phyloP scores from a whole-genome alignment of 139 green algal species.

The Closterium sp. region DNA sequence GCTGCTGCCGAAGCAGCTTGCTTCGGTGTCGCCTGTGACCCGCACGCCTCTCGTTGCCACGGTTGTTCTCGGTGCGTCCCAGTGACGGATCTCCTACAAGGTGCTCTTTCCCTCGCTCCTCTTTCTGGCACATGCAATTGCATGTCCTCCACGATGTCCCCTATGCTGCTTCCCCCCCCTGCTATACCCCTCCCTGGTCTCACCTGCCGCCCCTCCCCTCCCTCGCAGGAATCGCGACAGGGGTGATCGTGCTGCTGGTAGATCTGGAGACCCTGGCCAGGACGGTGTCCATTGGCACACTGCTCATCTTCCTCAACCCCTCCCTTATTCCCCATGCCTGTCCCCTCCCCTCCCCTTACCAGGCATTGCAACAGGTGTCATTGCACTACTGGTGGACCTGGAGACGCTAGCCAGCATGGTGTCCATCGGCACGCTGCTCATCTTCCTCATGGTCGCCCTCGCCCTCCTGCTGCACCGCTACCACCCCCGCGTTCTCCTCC shows the following conservation, averaged over 20 bases:
- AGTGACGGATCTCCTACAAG: no score
- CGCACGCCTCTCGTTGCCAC: conserved; percentile 68
- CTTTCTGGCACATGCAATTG: no score
- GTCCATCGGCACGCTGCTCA: conserved; percentile 80
- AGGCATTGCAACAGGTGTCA: conserved; percentile 39
- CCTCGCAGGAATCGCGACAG: no score
- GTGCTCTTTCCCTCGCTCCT: no score
- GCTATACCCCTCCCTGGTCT: no score
- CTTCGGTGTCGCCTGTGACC: conserved; percentile 56
- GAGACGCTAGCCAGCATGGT: conserved; percentile 79
- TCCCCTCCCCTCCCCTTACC: not conserved
- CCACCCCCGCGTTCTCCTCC: not conserved
- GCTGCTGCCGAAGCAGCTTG: conserved; percentile 71
- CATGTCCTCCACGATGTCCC: no score
- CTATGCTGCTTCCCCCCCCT: no score
- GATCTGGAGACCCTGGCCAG: no score
- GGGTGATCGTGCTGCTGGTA: no score
- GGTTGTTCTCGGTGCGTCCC: conserved; percentile 24
- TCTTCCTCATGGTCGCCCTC: conserved; percentile 72
- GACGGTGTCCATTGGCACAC: no score
- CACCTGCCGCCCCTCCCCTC: no score
- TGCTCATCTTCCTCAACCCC: no score
- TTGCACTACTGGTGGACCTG: conserved; percentile 79
- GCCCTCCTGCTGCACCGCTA: conserved; percentile 54
- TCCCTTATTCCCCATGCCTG: not conserved